These are phyloP conservation scores for Pelagophyceae sp. DNA, from an alignment of 352 stramenopile species.

Conservation along the genomic window DNA sequence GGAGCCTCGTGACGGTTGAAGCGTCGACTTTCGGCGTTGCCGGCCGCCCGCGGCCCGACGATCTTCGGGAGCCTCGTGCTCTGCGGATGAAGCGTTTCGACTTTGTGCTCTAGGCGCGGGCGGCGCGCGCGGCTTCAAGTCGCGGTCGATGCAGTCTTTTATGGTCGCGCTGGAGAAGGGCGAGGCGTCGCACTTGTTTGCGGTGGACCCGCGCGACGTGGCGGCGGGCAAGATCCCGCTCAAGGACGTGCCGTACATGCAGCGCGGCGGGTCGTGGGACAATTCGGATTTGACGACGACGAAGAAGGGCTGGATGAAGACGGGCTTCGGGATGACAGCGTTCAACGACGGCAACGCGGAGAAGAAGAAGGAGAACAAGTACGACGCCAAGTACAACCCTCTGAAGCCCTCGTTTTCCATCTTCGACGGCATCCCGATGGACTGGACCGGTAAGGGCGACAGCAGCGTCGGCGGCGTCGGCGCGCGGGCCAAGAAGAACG, in stretches of 20 bases:
- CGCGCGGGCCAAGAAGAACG: background rate
- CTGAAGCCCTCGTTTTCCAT: conserved; percentile 1
- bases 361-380: conserved; percentile 3
- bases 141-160: background rate
- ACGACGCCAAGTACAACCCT: conserved; percentile 1
- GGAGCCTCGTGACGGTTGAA: too few species aligned
- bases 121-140: conserved; percentile 2
- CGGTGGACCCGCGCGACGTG: background rate
- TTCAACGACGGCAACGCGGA: conserved; percentile 20
- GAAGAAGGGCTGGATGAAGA: conserved; percentile 19
- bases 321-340: conserved; percentile 14
- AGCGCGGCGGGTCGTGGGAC: conserved; percentile 16
- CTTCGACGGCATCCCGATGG: background rate
- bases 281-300: background rate
- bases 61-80: too few species aligned
- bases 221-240: conserved; percentile 1
- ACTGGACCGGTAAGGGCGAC: conserved; percentile 7
- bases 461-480: background rate
- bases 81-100: too few species aligned
- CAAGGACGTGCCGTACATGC: conserved; percentile 21
- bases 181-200: background rate
- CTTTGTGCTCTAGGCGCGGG: too few species aligned
- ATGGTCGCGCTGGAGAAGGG: background rate
- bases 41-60: too few species aligned
- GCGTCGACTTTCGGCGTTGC: too few species aligned